Conservation (phyloP, 2,329 filamentous ascomycete genomes). For the Rhexocercosporidium sp. region DNA sequence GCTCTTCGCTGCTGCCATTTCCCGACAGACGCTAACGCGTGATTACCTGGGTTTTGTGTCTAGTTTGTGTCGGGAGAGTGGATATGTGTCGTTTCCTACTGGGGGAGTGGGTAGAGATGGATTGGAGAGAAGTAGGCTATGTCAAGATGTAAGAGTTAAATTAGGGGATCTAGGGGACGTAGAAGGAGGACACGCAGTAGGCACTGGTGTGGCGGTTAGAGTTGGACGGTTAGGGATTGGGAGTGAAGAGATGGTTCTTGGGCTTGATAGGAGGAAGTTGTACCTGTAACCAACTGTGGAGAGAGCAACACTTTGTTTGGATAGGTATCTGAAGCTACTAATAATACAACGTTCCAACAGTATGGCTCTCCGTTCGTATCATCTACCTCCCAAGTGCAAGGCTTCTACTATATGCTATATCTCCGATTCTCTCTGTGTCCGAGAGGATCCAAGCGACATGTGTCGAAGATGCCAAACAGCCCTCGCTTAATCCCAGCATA, state of each 20-base stretch:
- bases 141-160: conserved; percentile 26
- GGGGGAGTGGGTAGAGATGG: conserved; percentile 28
- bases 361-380: too few relatives aligned
- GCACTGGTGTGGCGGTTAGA: conserved; percentile 29
- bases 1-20: conserved; percentile 23
- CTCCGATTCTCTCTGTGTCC: too few relatives aligned
- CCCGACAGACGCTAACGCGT: conserved; percentile 10
- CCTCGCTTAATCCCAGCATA: too few relatives aligned
- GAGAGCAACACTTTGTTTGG: too few relatives aligned
- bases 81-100: conserved; percentile 21
- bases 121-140: conserved; percentile 14
- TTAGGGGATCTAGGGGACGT: conserved; percentile 35
- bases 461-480: too few relatives aligned
- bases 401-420: too few relatives aligned
- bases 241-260: conserved; percentile 10
- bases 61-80: conserved; percentile 20
- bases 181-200: conserved; percentile 27
- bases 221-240: conserved; percentile 28
- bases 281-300: conserved; percentile 27
- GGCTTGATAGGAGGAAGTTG: conserved; percentile 26
- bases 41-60: conserved; percentile 30
- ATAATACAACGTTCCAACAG: too few relatives aligned
- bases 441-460: too few relatives aligned
- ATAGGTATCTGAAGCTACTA: too few relatives aligned
- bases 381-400: too few relatives aligned